Percentiles rank a stretch among this genome's conserved stretches.
Evolutionary conservation across 768 basidiomycete genomes (phyloP).

Genomic region (Suillus plorans): DNA sequence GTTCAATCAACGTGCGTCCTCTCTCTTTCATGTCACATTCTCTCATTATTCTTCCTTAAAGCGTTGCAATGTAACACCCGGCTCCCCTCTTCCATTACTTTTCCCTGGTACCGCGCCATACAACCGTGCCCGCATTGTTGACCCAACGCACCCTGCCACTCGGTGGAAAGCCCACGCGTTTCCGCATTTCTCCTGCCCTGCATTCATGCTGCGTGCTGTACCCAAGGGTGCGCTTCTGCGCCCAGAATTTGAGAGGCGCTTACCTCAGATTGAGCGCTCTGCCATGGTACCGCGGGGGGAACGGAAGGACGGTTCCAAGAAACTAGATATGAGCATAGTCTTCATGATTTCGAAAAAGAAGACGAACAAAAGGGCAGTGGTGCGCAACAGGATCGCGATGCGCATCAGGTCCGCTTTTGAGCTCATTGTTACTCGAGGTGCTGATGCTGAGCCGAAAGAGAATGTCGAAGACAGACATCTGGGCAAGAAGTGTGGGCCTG

Average conservation of each 20-base stretch:
- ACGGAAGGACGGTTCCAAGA: neutral
- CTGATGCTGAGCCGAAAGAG: neutral
- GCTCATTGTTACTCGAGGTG: conserved; percentile 5
- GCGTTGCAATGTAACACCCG: conserved; percentile 4
- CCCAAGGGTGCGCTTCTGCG: conserved; percentile 7
- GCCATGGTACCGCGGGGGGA: neutral
- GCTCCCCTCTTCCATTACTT: conserved; percentile 8
- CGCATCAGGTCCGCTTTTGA: conserved; percentile 6
- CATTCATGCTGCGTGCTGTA: conserved; percentile 6
- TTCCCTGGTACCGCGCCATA: neutral
- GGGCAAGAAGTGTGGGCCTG: neutral
- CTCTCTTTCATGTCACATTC: neutral
- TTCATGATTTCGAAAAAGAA: conserved; percentile 11
- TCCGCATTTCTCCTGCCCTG: conserved; percentile 4
- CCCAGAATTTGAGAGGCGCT: neutral
- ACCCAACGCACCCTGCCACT: conserved; percentile 10
- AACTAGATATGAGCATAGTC: conserved; percentile 1
- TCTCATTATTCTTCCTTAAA: neutral
- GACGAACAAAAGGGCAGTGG: conserved; percentile 7
- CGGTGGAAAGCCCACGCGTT: neutral
- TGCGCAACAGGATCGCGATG: conserved; percentile 8
- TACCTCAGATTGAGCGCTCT: neutral
- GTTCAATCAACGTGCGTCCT: neutral
- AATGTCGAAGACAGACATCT: neutral
- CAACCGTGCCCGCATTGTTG: neutral